These are phyloP conservation scores for Candida palmyrensis DNA, from an alignment of 805 yeast genomes.

Conservation along the genomic window DNA sequence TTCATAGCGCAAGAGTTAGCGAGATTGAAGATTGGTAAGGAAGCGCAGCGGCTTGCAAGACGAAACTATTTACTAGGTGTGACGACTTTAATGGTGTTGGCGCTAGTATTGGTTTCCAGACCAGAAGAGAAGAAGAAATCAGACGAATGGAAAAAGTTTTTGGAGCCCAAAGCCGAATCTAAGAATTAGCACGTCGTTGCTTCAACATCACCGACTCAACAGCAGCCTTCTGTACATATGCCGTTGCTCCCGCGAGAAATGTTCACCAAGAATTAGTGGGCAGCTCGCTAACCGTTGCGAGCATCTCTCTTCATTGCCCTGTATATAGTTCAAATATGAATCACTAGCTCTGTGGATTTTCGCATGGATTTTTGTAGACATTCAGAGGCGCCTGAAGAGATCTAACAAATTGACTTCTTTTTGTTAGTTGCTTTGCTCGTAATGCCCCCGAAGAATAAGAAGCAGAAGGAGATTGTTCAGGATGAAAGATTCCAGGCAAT, in stretches of 20 bases:
- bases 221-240: no score
- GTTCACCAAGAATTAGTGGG: no score
- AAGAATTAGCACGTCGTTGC: no score
- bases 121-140: background rate
- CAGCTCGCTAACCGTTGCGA: no score
- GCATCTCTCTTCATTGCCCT: no score
- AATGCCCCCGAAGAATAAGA: conserved; percentile 47
- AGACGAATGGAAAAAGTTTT: conserved; percentile 4
- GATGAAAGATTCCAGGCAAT: conserved; percentile 87
- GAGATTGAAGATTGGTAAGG: background rate
- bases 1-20: conserved; percentile 6
- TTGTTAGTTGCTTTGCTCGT: background rate
- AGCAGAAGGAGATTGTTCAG: conserved; percentile 54
- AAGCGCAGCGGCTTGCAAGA: conserved; percentile 2
- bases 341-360: no score
- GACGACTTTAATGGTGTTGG: background rate
- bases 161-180: background rate
- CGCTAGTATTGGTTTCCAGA: conserved; percentile 1
- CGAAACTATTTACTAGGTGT: conserved; percentile 1
- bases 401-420: background rate
- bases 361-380: no score
- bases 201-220: no score
- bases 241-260: no score
- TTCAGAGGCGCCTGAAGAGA: no score
- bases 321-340: no score